These are phyloP conservation scores for Chaetoceros muelleri DNA, from an alignment of 108 stramenopile genomes.

Conservation along the genomic window DNA sequence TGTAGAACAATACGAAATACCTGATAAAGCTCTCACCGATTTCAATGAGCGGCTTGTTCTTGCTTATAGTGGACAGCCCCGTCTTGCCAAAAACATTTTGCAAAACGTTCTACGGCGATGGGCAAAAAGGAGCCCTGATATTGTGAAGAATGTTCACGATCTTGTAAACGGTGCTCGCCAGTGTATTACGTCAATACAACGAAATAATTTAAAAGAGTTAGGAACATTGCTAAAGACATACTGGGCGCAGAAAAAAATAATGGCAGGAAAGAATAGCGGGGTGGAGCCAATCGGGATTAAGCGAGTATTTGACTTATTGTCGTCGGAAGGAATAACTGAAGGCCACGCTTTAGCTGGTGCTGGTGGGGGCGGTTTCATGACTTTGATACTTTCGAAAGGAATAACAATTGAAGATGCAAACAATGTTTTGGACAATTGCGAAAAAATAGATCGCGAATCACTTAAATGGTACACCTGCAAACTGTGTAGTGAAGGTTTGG, in stretches of 20 bases:
- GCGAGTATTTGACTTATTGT: conserved; percentile 24
- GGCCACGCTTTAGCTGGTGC: conserved; percentile 69
- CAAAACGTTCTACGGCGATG: conserved; percentile 63
- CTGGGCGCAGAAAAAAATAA: conserved; percentile 64
- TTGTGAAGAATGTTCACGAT: conserved; percentile 42
- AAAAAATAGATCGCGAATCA: background rate
- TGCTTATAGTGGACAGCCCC: conserved; percentile 57
- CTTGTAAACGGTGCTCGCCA: conserved; percentile 42
- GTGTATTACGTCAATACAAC: conserved; percentile 28
- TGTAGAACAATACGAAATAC: conserved; percentile 22
- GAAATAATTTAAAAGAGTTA: conserved; percentile 37
- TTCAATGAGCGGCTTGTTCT: conserved; percentile 47
- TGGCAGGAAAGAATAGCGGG: conserved; percentile 68
- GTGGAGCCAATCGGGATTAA: conserved; percentile 41
- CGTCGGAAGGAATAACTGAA: conserved; percentile 15
- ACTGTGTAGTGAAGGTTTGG: background rate
- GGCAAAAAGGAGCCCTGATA: conserved; percentile 45
- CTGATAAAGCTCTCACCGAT: conserved; percentile 4
- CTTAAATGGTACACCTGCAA: background rate
- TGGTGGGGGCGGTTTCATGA: conserved; percentile 77
- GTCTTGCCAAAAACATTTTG: conserved; percentile 77
- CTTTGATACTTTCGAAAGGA: conserved; percentile 25
- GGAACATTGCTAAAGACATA: conserved; percentile 47
- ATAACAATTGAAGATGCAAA: conserved; percentile 12
- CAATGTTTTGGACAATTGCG: conserved; percentile 1